Percentiles rank a stretch among this genome's conserved stretches.
Evolutionary conservation across 2,329 filamentous ascomycete species (phyloP).

Genomic region (Aciculosporium take): DNA sequence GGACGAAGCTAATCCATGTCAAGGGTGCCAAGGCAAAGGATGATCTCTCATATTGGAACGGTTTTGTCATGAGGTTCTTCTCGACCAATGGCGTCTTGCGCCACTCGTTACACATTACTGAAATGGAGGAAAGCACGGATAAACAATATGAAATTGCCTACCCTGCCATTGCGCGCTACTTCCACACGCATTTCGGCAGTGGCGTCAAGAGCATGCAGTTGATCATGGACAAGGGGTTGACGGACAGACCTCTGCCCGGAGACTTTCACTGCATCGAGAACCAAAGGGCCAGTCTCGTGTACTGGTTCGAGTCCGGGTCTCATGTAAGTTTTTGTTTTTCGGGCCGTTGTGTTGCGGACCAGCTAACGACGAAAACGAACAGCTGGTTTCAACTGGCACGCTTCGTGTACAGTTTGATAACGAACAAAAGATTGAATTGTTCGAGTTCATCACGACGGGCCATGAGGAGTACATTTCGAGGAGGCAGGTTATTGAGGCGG

Average conservation of each 20-base stretch:
- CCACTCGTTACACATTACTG: constrained; percentile 48
- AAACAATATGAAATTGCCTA: constrained; percentile 82
- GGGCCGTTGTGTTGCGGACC: too few species aligned
- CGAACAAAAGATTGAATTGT: constrained; percentile 66
- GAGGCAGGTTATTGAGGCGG: constrained; percentile 45
- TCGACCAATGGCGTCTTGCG: constrained; percentile 63
- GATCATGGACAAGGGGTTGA: constrained; percentile 54
- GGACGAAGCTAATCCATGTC: constrained; percentile 6
- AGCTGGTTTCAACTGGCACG: constrained; percentile 66
- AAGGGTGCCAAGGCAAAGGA: constrained; percentile 46
- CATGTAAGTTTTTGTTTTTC: constrained; percentile 47
- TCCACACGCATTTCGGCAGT: constrained; percentile 76
- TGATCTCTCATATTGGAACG: constrained; percentile 63
- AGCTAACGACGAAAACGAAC: not conserved
- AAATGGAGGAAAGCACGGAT: constrained; percentile 41
- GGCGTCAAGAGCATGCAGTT: constrained; percentile 78
- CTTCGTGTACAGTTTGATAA: constrained; percentile 67
- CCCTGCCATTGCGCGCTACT: constrained; percentile 73
- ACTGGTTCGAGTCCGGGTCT: constrained; percentile 74
- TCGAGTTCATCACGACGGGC: constrained; percentile 64
- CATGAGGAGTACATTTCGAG: constrained; percentile 79
- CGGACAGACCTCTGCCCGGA: constrained; percentile 41
- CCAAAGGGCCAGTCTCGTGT: constrained; percentile 63
- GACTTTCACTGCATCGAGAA: constrained; percentile 65
- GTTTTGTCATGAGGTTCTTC: constrained; percentile 72